Evolutionary conservation across 768 basidiomycete species (phyloP), one percentile per base, ranked within the genome.

Genomic region (Scleroderma citrinum): DNA sequence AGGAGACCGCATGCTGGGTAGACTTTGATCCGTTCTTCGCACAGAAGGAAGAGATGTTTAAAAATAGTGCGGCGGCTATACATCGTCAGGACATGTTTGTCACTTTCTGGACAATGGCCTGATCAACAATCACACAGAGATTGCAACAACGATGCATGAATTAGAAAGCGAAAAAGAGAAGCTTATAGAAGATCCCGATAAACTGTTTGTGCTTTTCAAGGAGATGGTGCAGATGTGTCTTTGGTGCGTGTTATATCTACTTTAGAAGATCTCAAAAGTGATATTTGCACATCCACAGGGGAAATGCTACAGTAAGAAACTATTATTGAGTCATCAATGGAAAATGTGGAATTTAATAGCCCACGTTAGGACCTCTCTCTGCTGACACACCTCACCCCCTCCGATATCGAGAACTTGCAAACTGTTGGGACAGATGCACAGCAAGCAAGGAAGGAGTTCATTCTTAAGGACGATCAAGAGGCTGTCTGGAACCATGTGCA

Each of bases 161-260:
- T 69, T 94, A 3, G 77, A 80, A 31, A 40, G 43, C 17, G 75
- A 77, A 52, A 77, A 76, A 47, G 68, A 66, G 11, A 63, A 61
- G 1, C 54, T 85, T 4, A 61, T 60, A 23, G 61, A 71, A 0
- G 74, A 85, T 49, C 65, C 76, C 0, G 71, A 73, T 14, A 82
- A 82, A 51, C 69, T 90, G 16, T 69, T 72, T 29, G 71, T 85
- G 0, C 62, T 92, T 13, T 92, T 91, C 66, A 77, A 75, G 47
- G 86, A 92, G 64, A 92, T 93, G 86, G 73, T 89, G 7, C 88
- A 92, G 60, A 91, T 93, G 80, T 88, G 87, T 66, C 75, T 92
- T 21, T 92, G 91, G 90, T 44, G 23, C 42, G 50, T 34, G 32
- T 40, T 39, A 12, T 34, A 17, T 21, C 37, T 23, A 23, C 17